Percentiles rank a stretch among this genome's conserved stretches.
Evolutionary conservation across 495 filamentous ascomycete genomes (phyloP).

Genomic region (Penicillium atrosanguineum): DNA sequence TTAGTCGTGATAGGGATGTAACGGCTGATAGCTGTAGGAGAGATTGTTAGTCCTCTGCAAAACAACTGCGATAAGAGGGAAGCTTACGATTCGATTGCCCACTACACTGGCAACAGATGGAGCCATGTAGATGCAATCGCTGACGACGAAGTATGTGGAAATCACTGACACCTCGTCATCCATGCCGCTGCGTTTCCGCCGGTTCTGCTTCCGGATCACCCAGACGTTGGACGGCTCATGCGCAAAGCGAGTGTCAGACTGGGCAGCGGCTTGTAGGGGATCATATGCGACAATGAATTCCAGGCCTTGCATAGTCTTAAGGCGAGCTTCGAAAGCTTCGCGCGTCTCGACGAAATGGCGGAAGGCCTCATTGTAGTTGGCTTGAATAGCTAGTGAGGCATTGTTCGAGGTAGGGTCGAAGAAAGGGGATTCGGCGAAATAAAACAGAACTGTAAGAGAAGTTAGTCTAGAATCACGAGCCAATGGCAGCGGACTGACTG

Average conservation of each 20-base stretch:
- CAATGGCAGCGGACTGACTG: slow-evolving; percentile 28
- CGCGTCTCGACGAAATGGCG: slow-evolving; percentile 63
- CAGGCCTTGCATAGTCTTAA: slow-evolving; percentile 76
- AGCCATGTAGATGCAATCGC: slow-evolving; percentile 87
- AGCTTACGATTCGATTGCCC: slow-evolving; percentile 67
- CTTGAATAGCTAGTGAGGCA: slow-evolving; percentile 70
- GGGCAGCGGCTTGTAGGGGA: slow-evolving; percentile 60
- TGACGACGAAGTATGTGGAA: slow-evolving; percentile 79
- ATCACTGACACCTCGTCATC: slow-evolving; percentile 71
- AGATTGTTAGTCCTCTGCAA: slow-evolving; percentile 24
- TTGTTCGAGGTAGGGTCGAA: slow-evolving; percentile 91
- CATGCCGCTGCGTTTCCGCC: slow-evolving; percentile 54
- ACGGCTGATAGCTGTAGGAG: slow-evolving; percentile 58
- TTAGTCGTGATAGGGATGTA: slow-evolving; percentile 64
- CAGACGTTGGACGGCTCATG: slow-evolving; percentile 66
- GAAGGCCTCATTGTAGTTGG: slow-evolving; percentile 67
- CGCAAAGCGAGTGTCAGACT: slow-evolving; percentile 56
- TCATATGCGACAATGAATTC: slow-evolving; percentile 81
- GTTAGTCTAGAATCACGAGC: not conserved
- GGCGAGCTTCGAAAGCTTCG: slow-evolving; percentile 71
- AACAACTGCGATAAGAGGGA: not conserved
- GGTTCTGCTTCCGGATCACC: slow-evolving; percentile 88
- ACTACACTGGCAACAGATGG: slow-evolving; percentile 77
- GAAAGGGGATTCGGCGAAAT: slow-evolving; percentile 88
- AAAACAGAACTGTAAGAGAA: slow-evolving; percentile 63